phyloP scores from a whole-genome alignment of 345 rosid genomes.

The Erysimum cheiranthoides region DNA sequence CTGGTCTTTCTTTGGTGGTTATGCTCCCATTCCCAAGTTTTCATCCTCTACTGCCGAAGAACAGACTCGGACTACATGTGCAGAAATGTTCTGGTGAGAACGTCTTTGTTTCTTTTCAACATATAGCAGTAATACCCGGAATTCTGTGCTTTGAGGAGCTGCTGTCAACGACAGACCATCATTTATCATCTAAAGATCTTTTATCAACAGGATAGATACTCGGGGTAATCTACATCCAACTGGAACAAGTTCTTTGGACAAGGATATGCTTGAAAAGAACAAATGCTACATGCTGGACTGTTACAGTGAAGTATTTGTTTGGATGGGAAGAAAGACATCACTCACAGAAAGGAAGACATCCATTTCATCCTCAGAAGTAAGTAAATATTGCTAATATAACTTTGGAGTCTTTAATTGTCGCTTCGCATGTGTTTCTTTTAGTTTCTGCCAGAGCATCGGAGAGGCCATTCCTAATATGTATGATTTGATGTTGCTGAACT shows the following conservation, averaged over 20 bases:
- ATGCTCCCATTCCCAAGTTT: conserved; percentile 84
- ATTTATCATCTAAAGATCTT: conserved; percentile 24
- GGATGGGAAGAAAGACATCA: conserved; percentile 82
- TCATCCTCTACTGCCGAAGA: conserved; percentile 50
- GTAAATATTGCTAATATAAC: conserved; percentile 11
- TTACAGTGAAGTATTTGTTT: conserved; percentile 67
- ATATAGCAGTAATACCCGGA: background rate
- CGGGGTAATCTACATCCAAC: conserved; percentile 62
- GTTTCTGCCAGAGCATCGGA: conserved; percentile 30
- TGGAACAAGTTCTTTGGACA: conserved; percentile 54
- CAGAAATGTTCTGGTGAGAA: conserved; percentile 65
- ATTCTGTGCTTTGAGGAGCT: conserved; percentile 1
- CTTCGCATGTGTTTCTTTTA: conserved; percentile 7
- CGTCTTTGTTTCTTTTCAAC: background rate
- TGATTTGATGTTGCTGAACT: conserved; percentile 34
- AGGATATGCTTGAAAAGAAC: conserved; percentile 65
- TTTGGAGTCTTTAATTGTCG: background rate
- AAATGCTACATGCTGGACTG: conserved; percentile 87
- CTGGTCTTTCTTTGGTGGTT: conserved; percentile 95
- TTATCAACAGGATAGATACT: conserved; percentile 61
- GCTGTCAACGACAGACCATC: background rate
- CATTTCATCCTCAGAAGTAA: conserved; percentile 74
- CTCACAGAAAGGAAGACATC: conserved; percentile 74
- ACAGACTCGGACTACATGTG: conserved; percentile 49
- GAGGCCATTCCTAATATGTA: conserved; percentile 22